Base-by-base conservation (phyloP, 2,329 filamentous ascomycete species). In the Ceratocystiopsis minuta region DNA sequence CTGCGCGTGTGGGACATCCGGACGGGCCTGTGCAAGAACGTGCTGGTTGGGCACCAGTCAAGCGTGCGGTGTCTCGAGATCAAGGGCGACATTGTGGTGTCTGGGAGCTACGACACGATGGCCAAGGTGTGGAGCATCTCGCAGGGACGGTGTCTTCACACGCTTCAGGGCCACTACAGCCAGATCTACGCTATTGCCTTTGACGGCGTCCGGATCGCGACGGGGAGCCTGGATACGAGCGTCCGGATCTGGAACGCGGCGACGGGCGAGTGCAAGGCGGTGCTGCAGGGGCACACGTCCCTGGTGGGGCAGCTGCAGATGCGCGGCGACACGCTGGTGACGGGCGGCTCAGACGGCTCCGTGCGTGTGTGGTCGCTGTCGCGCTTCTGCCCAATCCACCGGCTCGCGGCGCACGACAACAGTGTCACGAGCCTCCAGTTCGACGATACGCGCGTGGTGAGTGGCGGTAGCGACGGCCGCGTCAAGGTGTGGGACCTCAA, bases 151-250 rank as follows among this genome's bases (percentile, higher is more conserved):
- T 98, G 90, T 58, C 65, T 96, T 42, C 79, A 88, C 50, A 95
- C 86, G 0, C 68, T 98, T 34, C 78, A 80, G 37, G 90, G 90
- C 0, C 90, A 98, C 60, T 98, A 95, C 61, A 96, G 88, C 56
- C 90, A 98, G 57, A 98, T 98, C 45, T 98, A 98, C 57, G 90
- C 90, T 16, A 93, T 98, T 56, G 90, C 90, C 1, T 98, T 96
- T 60, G 90, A 98, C 56, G 90, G 90, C 34, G 78, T 79, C 51
- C 75, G 87, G 48, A 87, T 98, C 44, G 88, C 92, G 33, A 98
- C 90, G 11, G 90, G 90, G 40, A 95, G 87, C 58, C 65, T 98
- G 47, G 90, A 98, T 60, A 98, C 90, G 4, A 95, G 88, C 52
- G 88, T 98, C 20, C 72, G 90, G 49, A 92, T 98, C 48, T 98